These are phyloP conservation scores for Periconia sp. DNA, from an alignment of 2,329 filamentous ascomycete species.

Conservation along the genomic window DNA sequence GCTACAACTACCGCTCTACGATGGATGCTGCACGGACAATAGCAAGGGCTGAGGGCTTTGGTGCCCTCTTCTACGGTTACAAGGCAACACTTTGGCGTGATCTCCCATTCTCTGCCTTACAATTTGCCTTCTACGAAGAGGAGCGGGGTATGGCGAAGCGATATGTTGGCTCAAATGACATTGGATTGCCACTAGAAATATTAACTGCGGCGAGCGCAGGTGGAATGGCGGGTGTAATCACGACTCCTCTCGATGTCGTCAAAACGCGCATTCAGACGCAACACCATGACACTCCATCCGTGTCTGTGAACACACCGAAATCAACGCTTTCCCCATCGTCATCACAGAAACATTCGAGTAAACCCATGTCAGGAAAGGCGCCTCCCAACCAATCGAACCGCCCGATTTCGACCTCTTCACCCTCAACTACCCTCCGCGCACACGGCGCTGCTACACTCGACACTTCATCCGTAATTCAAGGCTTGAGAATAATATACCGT, in stretches of 20 bases:
- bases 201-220: slow-evolving; percentile 88
- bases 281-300: slow-evolving; percentile 58
- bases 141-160: slow-evolving; percentile 81
- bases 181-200: slow-evolving; percentile 84
- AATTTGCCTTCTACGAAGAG: slow-evolving; percentile 98
- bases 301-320: slow-evolving; percentile 20
- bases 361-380: slow-evolving; percentile 27
- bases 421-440: slow-evolving; percentile 79
- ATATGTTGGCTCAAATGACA: slow-evolving; percentile 80
- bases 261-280: slow-evolving; percentile 98
- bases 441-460: slow-evolving; percentile 82
- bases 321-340: slow-evolving; percentile 23
- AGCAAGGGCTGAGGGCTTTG: slow-evolving; percentile 77
- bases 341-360: slow-evolving; percentile 39
- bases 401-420: slow-evolving; percentile 86
- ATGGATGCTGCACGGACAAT: slow-evolving; percentile 86
- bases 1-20: slow-evolving; percentile 93
- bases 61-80: slow-evolving; percentile 94
- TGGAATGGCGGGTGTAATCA: slow-evolving; percentile 90
- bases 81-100: slow-evolving; percentile 94
- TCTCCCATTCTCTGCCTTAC: slow-evolving; percentile 91
- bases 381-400: slow-evolving; percentile 60
- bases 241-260: slow-evolving; percentile 94
- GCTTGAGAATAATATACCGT: slow-evolving; percentile 84
- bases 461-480: slow-evolving; percentile 87